Base-by-base conservation (phyloP, 768 basidiomycete genomes). In the Kwoniella mangroviensis region DNA sequence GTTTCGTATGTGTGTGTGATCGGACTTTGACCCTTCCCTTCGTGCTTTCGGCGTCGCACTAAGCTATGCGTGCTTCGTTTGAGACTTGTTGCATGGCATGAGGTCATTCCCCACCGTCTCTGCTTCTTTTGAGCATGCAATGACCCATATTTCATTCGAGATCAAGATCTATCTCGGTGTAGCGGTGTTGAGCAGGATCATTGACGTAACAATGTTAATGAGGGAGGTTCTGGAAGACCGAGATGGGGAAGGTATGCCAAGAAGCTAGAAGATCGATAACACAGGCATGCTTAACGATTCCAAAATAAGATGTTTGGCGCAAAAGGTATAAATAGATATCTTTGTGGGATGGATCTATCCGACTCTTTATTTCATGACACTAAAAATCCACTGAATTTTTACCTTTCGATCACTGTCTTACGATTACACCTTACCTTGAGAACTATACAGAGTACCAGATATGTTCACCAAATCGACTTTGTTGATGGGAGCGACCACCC, bases 401-500 rank as follows among this genome's bases (percentile, higher is more conserved):
- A 45, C 19, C 12, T 45, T 9, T 15, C 43, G 6, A 45, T 3
- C 19, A 13, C 12, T 13, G 6, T 19, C 43, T 3, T 45, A 45
- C 19, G 19, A 12, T 9, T 15, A 3, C 43, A 4, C 43, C 43
- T 45, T 45, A 28, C 28, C 28, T 28, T 28, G 28, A 55, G 28
- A 55, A 55, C 22, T n/a, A n/a, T n/a, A 7, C 54, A 2, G 3
- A 1, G 22, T 12, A 55, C 17, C 54, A 19, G 22, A 57, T 4
- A 57, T 57, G 56, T 40, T 26, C 56, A 57, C 56, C 28, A 57
- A 57, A 57, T 57, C 12, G 7, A 57, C 24, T 24, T 10, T 57
- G 3, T 15, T 57, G 13, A 34, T 57, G 28, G 22, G 26, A 9
- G 56, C 26, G 40, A 34, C 56, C 22, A n/a, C 56, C 3, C 6